These are phyloP conservation scores for Fusarium musae DNA, from an alignment of 2,329 filamentous ascomycete species.

Conservation along the genomic window DNA sequence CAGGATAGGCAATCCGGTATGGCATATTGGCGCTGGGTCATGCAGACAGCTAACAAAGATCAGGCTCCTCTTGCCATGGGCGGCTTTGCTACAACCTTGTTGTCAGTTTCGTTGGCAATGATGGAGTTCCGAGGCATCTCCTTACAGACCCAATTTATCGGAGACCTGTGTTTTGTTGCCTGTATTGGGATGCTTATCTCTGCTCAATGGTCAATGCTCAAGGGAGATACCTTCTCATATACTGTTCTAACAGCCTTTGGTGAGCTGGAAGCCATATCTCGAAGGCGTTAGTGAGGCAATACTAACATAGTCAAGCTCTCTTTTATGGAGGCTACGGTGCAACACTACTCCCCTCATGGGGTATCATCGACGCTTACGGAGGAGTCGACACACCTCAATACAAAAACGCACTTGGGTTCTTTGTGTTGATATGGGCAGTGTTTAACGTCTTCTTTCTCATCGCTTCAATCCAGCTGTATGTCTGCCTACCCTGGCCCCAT, in stretches of 20 bases:
- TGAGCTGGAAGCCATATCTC: background rate
- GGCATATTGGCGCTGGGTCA: background rate
- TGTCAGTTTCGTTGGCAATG: conserved; percentile 41
- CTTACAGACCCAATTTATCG: conserved; percentile 42
- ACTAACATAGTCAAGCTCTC: conserved; percentile 26
- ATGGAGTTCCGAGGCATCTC: conserved; percentile 43
- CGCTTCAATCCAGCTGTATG: conserved; percentile 35
- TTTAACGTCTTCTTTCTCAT: conserved; percentile 45
- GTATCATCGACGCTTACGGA: conserved; percentile 40
- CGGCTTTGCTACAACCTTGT: conserved; percentile 42
- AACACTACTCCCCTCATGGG: conserved; percentile 37
- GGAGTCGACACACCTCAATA: conserved; percentile 20
- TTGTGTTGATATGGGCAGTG: conserved; percentile 43
- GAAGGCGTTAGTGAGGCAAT: background rate
- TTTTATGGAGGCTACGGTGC: conserved; percentile 45
- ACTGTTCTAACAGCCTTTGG: conserved; percentile 44
- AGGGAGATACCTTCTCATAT: conserved; percentile 44
- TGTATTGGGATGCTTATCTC: conserved; percentile 42
- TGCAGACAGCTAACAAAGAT: background rate
- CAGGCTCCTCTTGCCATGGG: conserved; percentile 42
- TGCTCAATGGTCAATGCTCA: conserved; percentile 43
- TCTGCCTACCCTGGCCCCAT: background rate
- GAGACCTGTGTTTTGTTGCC: conserved; percentile 44
- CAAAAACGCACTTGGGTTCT: conserved; percentile 45
- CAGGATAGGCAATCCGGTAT: conserved; percentile 19